Percentiles rank a stretch among this genome's conserved stretches.
Evolutionary conservation across 345 rosid genomes (phyloP).

Genomic region (Microthlaspi erraticum): DNA sequence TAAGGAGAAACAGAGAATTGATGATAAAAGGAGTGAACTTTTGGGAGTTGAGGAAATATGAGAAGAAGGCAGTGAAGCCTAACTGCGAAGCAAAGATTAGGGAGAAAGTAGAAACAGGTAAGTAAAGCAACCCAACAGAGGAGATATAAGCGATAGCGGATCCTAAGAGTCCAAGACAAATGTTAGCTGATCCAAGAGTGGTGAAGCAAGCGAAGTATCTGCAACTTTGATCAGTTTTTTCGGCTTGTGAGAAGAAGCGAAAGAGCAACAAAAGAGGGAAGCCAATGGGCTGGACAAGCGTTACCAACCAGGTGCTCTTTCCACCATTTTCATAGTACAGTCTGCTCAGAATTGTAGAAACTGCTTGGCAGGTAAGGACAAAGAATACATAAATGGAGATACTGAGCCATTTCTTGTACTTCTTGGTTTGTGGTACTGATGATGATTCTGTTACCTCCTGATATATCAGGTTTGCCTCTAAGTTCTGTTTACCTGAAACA

Average conservation of each 20-base stretch:
- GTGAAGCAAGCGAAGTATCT: background rate
- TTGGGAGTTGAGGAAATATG: constrained; percentile 54
- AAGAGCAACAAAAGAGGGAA: constrained; percentile 57
- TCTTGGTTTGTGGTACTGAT: constrained; percentile 20
- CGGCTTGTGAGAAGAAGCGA: constrained; percentile 41
- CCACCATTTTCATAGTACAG: constrained; percentile 60
- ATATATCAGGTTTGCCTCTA: constrained; percentile 26
- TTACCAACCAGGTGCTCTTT: constrained; percentile 52
- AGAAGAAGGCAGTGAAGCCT: constrained; percentile 63
- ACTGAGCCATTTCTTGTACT: constrained; percentile 45
- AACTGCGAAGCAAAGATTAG: constrained; percentile 51
- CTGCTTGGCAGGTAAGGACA: constrained; percentile 51
- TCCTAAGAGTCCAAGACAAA: constrained; percentile 44
- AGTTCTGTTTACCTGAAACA: constrained; percentile 30
- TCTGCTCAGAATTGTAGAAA: constrained; percentile 53
- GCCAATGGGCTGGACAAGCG: constrained; percentile 54
- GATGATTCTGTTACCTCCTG: constrained; percentile 22
- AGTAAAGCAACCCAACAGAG: constrained; percentile 56
- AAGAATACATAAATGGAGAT: constrained; percentile 42
- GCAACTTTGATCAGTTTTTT: background rate
- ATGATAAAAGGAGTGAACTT: constrained; percentile 51
- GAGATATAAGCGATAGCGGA: constrained; percentile 48
- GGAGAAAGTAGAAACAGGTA: constrained; percentile 59
- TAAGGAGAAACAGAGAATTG: constrained; percentile 55
- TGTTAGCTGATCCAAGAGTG: constrained; percentile 38